These are phyloP conservation scores for Pichia deserticola DNA, from an alignment of 805 yeast genomes.

Conservation along the genomic window DNA sequence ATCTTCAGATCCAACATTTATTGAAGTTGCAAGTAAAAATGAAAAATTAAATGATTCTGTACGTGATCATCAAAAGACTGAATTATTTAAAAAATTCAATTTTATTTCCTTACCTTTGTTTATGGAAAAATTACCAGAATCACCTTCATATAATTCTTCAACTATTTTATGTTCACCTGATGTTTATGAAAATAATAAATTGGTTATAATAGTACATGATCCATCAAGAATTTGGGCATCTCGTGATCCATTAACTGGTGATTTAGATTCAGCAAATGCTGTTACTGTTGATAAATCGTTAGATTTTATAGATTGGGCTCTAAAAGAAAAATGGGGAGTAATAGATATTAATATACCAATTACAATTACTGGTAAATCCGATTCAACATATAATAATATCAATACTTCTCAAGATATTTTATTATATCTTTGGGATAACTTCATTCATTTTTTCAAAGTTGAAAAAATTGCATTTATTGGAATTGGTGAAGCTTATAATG, in stretches of 20 bases:
- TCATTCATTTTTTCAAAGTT: constrained; percentile 66
- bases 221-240: constrained; percentile 91
- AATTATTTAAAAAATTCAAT: constrained; percentile 44
- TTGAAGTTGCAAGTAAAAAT: constrained; percentile 33
- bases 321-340: constrained; percentile 55
- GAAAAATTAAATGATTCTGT: constrained; percentile 63
- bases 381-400: constrained; percentile 50
- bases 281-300: constrained; percentile 69
- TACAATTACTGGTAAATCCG: constrained; percentile 36
- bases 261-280: constrained; percentile 64
- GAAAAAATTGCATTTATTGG: constrained; percentile 75
- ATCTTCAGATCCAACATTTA: constrained; percentile 32
- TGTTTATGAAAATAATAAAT: constrained; percentile 53
- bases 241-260: constrained; percentile 71
- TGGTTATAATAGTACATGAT: constrained; percentile 75
- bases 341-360: constrained; percentile 81
- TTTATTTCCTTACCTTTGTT: constrained; percentile 65
- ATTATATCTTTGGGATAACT: constrained; percentile 85
- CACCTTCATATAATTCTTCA: constrained; percentile 46
- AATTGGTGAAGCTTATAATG: constrained; percentile 81
- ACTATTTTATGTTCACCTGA: constrained; percentile 66
- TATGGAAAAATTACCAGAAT: constrained; percentile 30
- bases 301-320: constrained; percentile 63
- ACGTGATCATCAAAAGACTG: constrained; percentile 59
- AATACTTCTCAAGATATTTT: constrained; percentile 71